phyloP scores from a whole-genome alignment of 1,284 basidiomycete species.

The Leccinum solheimii region DNA sequence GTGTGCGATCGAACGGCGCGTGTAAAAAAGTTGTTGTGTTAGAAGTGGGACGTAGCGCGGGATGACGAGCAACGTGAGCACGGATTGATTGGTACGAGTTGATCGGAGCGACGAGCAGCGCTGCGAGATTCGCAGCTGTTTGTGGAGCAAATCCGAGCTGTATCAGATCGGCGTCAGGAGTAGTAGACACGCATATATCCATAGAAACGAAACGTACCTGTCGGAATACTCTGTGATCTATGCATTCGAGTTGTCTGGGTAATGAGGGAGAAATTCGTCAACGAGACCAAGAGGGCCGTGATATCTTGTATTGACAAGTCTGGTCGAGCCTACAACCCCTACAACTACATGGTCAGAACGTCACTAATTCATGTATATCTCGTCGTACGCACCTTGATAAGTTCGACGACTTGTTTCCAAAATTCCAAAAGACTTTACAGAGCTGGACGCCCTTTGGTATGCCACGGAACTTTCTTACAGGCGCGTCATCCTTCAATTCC shows the following conservation, averaged over 20 bases:
- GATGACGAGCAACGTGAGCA: slow-evolving; percentile 90
- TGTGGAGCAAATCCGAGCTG: slow-evolving; percentile 83
- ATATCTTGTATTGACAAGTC: slow-evolving; percentile 95
- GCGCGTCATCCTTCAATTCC: too few relatives aligned
- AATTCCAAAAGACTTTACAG: too few relatives aligned
- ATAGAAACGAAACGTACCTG: slow-evolving; percentile 47
- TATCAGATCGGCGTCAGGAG: slow-evolving; percentile 2
- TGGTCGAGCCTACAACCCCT: slow-evolving; percentile 50
- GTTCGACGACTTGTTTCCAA: too few relatives aligned
- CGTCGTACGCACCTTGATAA: too few relatives aligned
- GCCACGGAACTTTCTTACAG: too few relatives aligned
- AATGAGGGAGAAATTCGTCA: slow-evolving; percentile 90
- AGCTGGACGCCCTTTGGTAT: too few relatives aligned
- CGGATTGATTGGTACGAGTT: slow-evolving; percentile 88
- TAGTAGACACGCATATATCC: too few relatives aligned
- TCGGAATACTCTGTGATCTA: slow-evolving; percentile 87
- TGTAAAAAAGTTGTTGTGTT: too few relatives aligned
- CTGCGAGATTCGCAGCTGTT: slow-evolving; percentile 83
- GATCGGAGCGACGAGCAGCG: slow-evolving; percentile 83
- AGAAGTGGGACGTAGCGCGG: slow-evolving; percentile 81
- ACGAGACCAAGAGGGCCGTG: slow-evolving; percentile 89
- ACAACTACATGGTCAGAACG: too few relatives aligned
- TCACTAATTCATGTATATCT: too few relatives aligned
- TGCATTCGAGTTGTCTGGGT: slow-evolving; percentile 92
- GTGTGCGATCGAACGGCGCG: too few relatives aligned